Evolutionary conservation across 164 flowering plant genomes (phyloP), one percentile per base, ranked within the genome.

Genomic region (Vitis cinerea): DNA sequence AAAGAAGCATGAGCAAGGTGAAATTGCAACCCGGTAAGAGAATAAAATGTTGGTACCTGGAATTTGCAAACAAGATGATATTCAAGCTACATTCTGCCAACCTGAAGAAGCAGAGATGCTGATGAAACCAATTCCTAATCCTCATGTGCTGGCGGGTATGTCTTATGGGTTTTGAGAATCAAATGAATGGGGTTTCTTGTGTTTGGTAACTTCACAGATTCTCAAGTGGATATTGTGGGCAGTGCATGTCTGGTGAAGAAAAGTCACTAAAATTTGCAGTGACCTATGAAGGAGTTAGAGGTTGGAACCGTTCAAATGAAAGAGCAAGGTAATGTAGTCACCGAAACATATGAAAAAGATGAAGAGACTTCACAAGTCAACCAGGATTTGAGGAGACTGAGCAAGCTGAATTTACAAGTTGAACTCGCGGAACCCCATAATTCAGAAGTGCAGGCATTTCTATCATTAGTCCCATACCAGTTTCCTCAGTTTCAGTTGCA

Each of bases 121-220:
- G n/a, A n/a, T n/a, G n/a, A n/a, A n/a, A n/a, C n/a, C n/a, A n/a
- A n/a, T n/a, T n/a, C n/a, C n/a, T n/a, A n/a, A n/a, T n/a, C n/a
- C n/a, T n/a, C n/a, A n/a, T n/a, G n/a, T n/a, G n/a, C n/a, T n/a
- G n/a, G n/a, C n/a, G n/a, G 19, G 19, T 17, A 17, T 17, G 19
- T 17, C 19, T 17, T 17, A 17, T 17, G 19, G 19, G 19, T 17
- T 17, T 17, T 17, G 19, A 54, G 80, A 30, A 50, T 70, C 15
- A 29, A 76, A 75, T 12, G 58, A 75, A 47, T 13, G 58, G 15
- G 75, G 63, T 57, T 58, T 74, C 27, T 30, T 79, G 48, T 51
- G 63, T 81, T 70, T 50, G 48, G 30, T 50, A 89, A 91, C 66
- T 72, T 83, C 65, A 84, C 89, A 62, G 65, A 3, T 57, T 71